A percentile compares a stretch with the other conserved stretches of the same genome.
Evolutionary conservation across 176 grass and related monocot genomes (phyloP).

Genomic region (Lolium multiflorum): DNA sequence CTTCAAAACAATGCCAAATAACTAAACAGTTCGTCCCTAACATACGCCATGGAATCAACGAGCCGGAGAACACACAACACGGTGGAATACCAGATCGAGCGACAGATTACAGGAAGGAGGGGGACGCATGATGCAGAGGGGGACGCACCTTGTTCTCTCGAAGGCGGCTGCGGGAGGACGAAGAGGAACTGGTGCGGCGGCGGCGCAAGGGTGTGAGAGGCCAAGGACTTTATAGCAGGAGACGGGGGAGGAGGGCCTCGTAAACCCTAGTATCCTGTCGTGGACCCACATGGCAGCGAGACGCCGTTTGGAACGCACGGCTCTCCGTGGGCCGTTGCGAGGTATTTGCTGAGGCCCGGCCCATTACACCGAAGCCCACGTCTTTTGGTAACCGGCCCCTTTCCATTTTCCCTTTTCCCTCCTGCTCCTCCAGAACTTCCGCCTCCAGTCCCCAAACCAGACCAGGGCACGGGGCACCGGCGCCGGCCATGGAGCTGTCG

Average conservation of each 20-base stretch:
- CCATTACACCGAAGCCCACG: not conserved
- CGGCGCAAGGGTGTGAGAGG: constrained; percentile 8
- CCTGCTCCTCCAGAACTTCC: not conserved
- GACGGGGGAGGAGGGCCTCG: not conserved
- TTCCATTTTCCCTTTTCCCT: not conserved
- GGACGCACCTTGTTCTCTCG: constrained; percentile 44
- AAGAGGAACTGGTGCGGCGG: constrained; percentile 38
- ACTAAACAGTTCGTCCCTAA: not conserved
- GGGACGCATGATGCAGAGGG: not conserved
- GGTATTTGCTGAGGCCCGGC: not conserved
- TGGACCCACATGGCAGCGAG: constrained; percentile 25
- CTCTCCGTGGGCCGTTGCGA: not conserved
- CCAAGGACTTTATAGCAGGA: not conserved
- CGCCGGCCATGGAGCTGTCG: constrained; percentile 72
- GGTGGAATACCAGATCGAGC: not conserved
- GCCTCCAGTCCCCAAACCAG: not conserved
- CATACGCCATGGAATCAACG: not conserved
- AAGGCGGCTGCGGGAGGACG: constrained; percentile 16
- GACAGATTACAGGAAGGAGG: not conserved
- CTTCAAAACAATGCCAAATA: not conserved
- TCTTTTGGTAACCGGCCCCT: not conserved
- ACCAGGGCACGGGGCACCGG: not conserved
- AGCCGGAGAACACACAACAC: not conserved
- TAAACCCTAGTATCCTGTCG: constrained; percentile 42
- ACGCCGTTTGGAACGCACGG: not conserved